Base-by-base conservation (phyloP, 495 filamentous ascomycete genomes). In the Podospora australis region DNA sequence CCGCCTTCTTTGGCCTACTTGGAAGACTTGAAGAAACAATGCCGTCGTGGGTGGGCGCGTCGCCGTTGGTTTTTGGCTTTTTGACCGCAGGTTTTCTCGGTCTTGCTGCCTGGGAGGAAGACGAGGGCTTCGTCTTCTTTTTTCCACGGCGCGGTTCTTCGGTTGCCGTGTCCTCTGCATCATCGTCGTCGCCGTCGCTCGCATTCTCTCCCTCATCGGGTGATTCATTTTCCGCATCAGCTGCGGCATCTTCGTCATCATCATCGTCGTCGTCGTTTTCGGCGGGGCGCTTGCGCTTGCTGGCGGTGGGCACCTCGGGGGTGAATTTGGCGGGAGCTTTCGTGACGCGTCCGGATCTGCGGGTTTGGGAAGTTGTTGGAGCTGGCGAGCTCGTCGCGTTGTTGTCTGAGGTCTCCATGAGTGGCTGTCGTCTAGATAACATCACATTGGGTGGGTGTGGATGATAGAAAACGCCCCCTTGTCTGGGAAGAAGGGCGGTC, bases 321-420 rank as follows among this genome's bases (percentile, higher is more conserved):
- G 68, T 75, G 67, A 82, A 87, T 34, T 81, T 75, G 56, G 81
- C 76, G 42, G 87, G 87, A 51, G 78, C 81, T 54, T 83, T 87
- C 52, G 81, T 78, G 68, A 82, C 80, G 69, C 90, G 86, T 70
- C 86, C 86, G 39, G 89, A 95, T 59, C 86, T 86, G 63, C 90
- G 81, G 56, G 65, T 63, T 60, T 69, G 74, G 30, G 70, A 66
- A 40, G 65, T 69, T 46, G 65, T 69, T 46, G 67, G 67, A 42
- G 64, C 63, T 54, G 71, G 70, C 25, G 75, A 73, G 52, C 66
- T 74, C 64, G 79, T 73, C 54, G 78, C 73, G 56, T 72, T 73
- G 57, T 72, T 76, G 43, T 80, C 75, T 55, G 78, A 74, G 45
- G 74, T 71, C 57, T 84, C 79, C 64, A 67, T 67, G 56, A 65